These are phyloP conservation scores for Neurospora sp. DNA, from an alignment of 495 filamentous ascomycete species.

Conservation along the genomic window DNA sequence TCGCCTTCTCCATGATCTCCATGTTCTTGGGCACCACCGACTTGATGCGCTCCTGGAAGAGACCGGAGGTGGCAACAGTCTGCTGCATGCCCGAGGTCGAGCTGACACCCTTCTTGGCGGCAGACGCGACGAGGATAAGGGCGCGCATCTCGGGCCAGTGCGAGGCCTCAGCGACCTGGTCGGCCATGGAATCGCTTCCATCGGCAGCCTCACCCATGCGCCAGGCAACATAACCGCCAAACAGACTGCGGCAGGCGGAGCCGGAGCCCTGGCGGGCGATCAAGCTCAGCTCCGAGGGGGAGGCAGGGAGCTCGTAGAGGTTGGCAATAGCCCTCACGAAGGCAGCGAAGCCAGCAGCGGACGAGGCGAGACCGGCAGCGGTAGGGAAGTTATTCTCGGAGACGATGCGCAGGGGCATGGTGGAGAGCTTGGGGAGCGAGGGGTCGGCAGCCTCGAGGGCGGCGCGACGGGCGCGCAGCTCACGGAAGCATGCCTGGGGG, in stretches of 20 bases:
- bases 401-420: conserved; percentile 67
- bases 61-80: conserved; percentile 74
- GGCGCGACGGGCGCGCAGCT: conserved; percentile 66
- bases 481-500: conserved; percentile 81
- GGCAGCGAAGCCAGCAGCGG: conserved; percentile 90
- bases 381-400: conserved; percentile 98
- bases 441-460: conserved; percentile 60
- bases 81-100: conserved; percentile 93
- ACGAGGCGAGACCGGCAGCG: conserved; percentile 87
- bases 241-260: conserved; percentile 81
- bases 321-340: conserved; percentile 87
- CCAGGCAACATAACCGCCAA: conserved; percentile 96
- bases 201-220: conserved; percentile 59
- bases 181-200: conserved; percentile 74
- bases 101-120: conserved; percentile 88
- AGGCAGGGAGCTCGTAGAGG: conserved; percentile 72
- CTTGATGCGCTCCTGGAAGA: conserved; percentile 65
- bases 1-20: conserved; percentile 76
- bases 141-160: conserved; percentile 97
- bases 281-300: conserved; percentile 66
- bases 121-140: conserved; percentile 77
- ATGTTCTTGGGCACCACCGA: conserved; percentile 75
- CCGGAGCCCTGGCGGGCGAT: conserved; percentile 95
- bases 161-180: conserved; percentile 69
- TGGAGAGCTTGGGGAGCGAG: conserved; percentile 66